A percentile compares a stretch with the other conserved stretches of the same genome.
Conservation (phyloP, 2,329 filamentous ascomycete species). For the Colletotrichum sp. region DNA sequence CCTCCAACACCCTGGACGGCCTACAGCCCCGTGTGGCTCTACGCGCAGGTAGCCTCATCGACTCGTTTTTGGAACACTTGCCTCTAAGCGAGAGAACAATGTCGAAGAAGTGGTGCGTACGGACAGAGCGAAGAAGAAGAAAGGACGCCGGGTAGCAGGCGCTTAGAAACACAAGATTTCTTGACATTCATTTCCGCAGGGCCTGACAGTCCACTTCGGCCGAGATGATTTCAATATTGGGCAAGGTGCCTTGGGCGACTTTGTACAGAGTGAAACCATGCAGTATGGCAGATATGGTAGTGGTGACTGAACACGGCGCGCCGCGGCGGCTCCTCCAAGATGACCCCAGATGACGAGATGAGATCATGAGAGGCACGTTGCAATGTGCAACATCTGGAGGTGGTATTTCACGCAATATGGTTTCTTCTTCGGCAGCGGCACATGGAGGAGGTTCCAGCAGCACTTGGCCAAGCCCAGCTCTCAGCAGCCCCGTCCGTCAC, state of each 20-base stretch:
- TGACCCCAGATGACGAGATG: background rate
- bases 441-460: background rate
- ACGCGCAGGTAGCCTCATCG: background rate
- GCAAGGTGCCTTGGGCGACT: background rate
- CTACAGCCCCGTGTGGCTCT: background rate
- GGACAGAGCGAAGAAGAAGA: background rate
- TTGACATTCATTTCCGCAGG: background rate
- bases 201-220: background rate
- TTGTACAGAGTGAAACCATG: background rate
- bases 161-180: background rate
- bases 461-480: background rate
- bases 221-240: background rate
- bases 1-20: background rate
- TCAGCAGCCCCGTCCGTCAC: background rate
- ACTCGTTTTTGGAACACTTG: background rate
- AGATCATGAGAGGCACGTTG: background rate
- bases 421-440: conserved; percentile 5
- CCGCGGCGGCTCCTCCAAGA: background rate
- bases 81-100: background rate
- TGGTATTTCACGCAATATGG: background rate
- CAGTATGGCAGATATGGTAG: background rate
- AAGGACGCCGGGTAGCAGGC: background rate
- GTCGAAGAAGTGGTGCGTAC: background rate
- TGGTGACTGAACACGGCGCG: background rate
- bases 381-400: background rate